Percentiles rank a stretch among this genome's conserved stretches.
These are phyloP conservation scores for Hyaloscypha hepaticicola DNA, from an alignment of 495 filamentous ascomycete genomes.

Conservation along the genomic window DNA sequence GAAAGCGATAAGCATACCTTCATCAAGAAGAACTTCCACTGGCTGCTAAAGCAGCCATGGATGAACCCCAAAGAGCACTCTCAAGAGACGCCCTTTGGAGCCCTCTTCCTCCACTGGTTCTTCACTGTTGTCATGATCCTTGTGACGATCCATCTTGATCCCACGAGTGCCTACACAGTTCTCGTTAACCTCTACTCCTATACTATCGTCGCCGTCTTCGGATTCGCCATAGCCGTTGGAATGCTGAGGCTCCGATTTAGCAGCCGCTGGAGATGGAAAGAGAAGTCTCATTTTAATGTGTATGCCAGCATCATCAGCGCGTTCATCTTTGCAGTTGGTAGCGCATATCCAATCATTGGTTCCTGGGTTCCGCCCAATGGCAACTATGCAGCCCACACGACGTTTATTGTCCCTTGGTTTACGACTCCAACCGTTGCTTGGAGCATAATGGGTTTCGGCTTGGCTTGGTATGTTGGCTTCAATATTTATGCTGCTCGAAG, in stretches of 20 bases:
- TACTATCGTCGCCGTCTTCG: slow-evolving; percentile 22
- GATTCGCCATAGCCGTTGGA: slow-evolving; percentile 16
- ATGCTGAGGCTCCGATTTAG: slow-evolving; percentile 19
- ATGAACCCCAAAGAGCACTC: slow-evolving; percentile 17
- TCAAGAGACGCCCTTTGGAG: slow-evolving; percentile 36
- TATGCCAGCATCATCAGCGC: slow-evolving; percentile 19
- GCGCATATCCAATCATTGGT: slow-evolving; percentile 21
- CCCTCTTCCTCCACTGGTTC: slow-evolving; percentile 40
- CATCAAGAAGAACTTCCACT: slow-evolving; percentile 13
- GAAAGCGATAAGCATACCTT: slow-evolving; percentile 12
- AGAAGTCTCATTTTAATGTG: slow-evolving; percentile 19
- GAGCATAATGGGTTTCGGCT: slow-evolving; percentile 16
- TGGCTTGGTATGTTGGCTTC: slow-evolving; percentile 22
- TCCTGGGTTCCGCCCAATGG: slow-evolving; percentile 23
- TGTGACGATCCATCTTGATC: slow-evolving; percentile 7
- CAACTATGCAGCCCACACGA: neutral
- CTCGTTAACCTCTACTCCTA: slow-evolving; percentile 37
- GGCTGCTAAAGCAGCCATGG: slow-evolving; percentile 5
- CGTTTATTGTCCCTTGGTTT: slow-evolving; percentile 12
- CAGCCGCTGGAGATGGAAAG: slow-evolving; percentile 2
- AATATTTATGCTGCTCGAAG: slow-evolving; percentile 8
- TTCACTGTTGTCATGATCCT: slow-evolving; percentile 36
- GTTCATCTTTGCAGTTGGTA: slow-evolving; percentile 22
- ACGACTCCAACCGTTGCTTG: slow-evolving; percentile 20
- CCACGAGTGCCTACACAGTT: slow-evolving; percentile 30